phyloP scores from a whole-genome alignment of 108 stramenopile species.

The Discostella stelligeroides region DNA sequence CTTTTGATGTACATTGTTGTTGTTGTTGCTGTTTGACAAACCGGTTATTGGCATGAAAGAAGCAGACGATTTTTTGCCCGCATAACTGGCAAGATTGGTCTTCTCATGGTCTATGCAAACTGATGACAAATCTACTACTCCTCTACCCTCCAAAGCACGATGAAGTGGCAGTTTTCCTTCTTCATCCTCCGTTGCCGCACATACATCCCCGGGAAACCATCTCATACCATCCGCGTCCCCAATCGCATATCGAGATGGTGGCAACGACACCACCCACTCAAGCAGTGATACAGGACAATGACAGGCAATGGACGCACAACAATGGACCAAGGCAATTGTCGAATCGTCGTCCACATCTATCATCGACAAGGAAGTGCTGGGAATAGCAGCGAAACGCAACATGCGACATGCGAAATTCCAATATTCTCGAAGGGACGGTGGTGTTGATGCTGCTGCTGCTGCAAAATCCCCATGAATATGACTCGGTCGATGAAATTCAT shows the following conservation, averaged over 20 bases:
- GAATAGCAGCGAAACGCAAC: conserved; percentile 20
- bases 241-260: not conserved
- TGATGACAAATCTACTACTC: not conserved
- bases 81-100: too few species aligned
- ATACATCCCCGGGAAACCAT: conserved; percentile 17
- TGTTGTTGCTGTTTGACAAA: not conserved
- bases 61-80: too few species aligned
- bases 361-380: not conserved
- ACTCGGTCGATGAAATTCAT: too few species aligned
- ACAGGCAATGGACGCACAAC: not conserved
- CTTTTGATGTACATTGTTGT: not conserved
- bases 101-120: not conserved
- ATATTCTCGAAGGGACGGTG: not conserved
- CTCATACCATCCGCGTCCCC: not conserved
- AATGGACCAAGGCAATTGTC: conserved; percentile 8
- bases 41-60: too few species aligned
- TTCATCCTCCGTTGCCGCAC: conserved; percentile 22
- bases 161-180: conserved; percentile 30
- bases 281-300: conserved; percentile 27
- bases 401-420: conserved; percentile 21
- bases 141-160: conserved; percentile 21
- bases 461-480: not conserved
- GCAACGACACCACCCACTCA: conserved; percentile 25
- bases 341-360: not conserved
- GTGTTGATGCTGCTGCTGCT: too few species aligned